These are phyloP conservation scores for Eugenia klotzschiana DNA, from an alignment of 441 rosid genomes.

Conservation along the genomic window DNA sequence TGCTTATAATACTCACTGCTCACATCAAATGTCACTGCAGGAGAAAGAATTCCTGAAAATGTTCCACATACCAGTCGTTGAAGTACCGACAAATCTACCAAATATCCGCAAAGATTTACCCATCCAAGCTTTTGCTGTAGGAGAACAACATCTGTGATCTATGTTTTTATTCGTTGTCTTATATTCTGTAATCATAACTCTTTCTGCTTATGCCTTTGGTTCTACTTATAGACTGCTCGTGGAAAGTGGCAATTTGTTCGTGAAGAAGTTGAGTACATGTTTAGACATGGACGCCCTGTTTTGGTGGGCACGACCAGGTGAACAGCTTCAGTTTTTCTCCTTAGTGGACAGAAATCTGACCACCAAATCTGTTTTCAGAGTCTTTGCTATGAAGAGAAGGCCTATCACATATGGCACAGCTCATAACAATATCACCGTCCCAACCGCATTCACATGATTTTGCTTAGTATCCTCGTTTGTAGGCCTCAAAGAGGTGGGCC, in stretches of 20 bases:
- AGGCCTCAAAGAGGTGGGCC: background rate
- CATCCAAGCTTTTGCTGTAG: conserved; percentile 88
- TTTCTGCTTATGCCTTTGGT: conserved; percentile 3
- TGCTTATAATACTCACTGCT: background rate
- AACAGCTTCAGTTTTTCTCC: background rate
- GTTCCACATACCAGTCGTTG: conserved; percentile 88
- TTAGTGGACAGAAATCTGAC: background rate
- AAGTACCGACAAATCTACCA: conserved; percentile 87
- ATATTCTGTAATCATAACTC: background rate
- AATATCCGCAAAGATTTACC: conserved; percentile 88
- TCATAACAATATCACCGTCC: background rate
- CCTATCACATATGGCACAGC: background rate
- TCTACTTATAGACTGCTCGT: conserved; percentile 57
- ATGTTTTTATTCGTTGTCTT: background rate
- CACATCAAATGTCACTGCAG: conserved; percentile 22
- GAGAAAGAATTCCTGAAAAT: conserved; percentile 91
- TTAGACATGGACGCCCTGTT: conserved; percentile 87
- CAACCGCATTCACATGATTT: background rate
- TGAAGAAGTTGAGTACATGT: conserved; percentile 85
- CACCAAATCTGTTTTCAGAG: background rate
- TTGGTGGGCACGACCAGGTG: conserved; percentile 96
- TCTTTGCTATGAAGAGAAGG: background rate
- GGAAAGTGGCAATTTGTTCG: conserved; percentile 89
- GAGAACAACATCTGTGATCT: conserved; percentile 7
- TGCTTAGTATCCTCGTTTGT: background rate